Evolutionary conservation across 306 rosid species (phyloP).

Genomic region (Castanopsis chinensis): DNA sequence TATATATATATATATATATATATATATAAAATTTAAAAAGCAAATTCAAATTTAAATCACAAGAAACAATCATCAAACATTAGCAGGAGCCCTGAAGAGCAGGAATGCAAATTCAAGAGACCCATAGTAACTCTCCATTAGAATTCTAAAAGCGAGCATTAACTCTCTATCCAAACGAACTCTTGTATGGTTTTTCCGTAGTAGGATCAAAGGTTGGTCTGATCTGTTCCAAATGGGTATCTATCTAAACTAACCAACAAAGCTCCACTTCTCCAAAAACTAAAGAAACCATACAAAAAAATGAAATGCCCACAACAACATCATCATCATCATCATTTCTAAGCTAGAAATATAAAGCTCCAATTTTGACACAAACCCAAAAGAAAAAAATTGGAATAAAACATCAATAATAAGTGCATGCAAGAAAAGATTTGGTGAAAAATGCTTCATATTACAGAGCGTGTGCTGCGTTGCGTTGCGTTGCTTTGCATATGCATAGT

Average conservation of each 20-base stretch:
- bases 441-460: neutral
- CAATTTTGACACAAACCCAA: neutral
- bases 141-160: too few relatives aligned
- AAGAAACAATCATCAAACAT: too few relatives aligned
- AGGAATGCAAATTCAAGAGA: too few relatives aligned
- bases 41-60: too few relatives aligned
- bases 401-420: neutral
- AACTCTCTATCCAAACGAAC: too few relatives aligned
- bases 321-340: neutral
- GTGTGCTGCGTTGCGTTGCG: too few relatives aligned
- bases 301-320: neutral
- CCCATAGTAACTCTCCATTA: too few relatives aligned
- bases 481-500: too few relatives aligned
- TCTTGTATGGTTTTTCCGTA: neutral
- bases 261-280: neutral
- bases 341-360: neutral
- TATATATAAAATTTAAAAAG: too few relatives aligned
- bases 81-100: too few relatives aligned
- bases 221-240: neutral
- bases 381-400: neutral
- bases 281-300: neutral
- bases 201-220: neutral
- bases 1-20: too few relatives aligned
- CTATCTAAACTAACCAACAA: neutral
- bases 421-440: neutral